A percentile compares a stretch with the other conserved stretches of the same genome.
phyloP scores from a whole-genome alignment of 768 basidiomycete genomes.

The Amanita polypyramis region DNA sequence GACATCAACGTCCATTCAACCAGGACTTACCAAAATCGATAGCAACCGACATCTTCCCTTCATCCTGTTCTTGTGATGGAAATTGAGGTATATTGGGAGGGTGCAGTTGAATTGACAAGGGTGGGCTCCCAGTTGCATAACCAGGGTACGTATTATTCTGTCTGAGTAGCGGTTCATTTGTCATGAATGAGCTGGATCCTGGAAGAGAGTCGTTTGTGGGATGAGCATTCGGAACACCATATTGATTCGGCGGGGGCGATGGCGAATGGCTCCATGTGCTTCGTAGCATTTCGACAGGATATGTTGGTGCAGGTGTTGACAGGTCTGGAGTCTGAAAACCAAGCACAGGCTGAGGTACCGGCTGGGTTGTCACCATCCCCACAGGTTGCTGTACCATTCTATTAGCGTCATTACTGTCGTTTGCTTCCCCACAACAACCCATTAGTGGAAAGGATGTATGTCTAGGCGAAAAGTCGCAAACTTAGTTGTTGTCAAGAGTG shows the following conservation, averaged over 20 bases:
- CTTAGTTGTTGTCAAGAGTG: conserved; percentile 8
- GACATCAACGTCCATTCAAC: background rate
- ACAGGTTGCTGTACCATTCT: conserved; percentile 14
- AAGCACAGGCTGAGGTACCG: conserved; percentile 26
- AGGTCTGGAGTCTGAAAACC: conserved; percentile 17
- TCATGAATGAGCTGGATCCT: conserved; percentile 17
- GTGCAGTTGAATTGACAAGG: conserved; percentile 15
- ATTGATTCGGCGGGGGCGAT: conserved; percentile 29
- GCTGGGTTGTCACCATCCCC: conserved; percentile 39
- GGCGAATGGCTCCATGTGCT: conserved; percentile 24
- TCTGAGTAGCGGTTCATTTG: conserved; percentile 18
- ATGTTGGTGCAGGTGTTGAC: conserved; percentile 13
- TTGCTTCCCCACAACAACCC: conserved; percentile 59
- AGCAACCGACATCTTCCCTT: conserved; percentile 73
- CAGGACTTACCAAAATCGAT: conserved; percentile 68
- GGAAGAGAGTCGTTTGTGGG: conserved; percentile 6
- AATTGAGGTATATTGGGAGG: conserved; percentile 14
- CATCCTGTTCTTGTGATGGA: conserved; percentile 28
- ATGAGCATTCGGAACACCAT: conserved; percentile 13
- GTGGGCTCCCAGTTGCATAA: conserved; percentile 11
- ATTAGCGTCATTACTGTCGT: conserved; percentile 19
- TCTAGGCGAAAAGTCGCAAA: conserved; percentile 3
- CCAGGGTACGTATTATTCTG: conserved; percentile 21
- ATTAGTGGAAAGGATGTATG: conserved; percentile 24
- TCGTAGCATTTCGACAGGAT: conserved; percentile 9